These are phyloP conservation scores for Triadica sebifera DNA, from an alignment of 345 rosid species.

Conservation along the genomic window DNA sequence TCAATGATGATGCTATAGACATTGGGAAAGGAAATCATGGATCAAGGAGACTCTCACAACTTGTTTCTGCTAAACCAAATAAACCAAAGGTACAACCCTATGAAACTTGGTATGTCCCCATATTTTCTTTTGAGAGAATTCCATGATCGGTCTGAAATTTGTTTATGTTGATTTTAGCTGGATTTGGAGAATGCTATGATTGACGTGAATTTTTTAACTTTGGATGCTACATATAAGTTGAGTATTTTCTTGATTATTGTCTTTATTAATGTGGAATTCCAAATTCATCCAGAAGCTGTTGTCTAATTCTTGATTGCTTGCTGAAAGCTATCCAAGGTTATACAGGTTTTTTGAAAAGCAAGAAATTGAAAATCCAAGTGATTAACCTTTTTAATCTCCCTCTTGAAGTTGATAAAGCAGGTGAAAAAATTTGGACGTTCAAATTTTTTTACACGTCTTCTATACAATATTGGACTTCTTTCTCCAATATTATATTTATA, in stretches of 20 bases:
- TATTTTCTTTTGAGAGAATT: not conserved
- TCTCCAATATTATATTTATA: too few relatives aligned
- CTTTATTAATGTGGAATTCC: not conserved
- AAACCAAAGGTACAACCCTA: slow-evolving; percentile 53
- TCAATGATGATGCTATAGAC: slow-evolving; percentile 62
- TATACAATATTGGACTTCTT: not conserved
- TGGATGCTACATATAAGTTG: not conserved
- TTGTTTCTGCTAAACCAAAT: slow-evolving; percentile 46
- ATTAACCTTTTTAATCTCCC: not conserved
- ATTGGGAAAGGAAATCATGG: slow-evolving; percentile 28
- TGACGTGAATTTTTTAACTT: not conserved
- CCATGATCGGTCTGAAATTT: not conserved
- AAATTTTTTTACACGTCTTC: not conserved
- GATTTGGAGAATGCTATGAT: not conserved
- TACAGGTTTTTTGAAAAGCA: not conserved
- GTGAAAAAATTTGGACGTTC: not conserved
- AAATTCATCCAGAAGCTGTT: not conserved
- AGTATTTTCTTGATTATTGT: not conserved
- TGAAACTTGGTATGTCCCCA: not conserved
- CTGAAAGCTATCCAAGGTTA: not conserved
- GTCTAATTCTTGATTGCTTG: not conserved
- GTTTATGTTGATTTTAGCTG: not conserved
- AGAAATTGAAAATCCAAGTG: not conserved
- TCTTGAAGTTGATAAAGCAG: not conserved
- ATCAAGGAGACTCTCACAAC: slow-evolving; percentile 48